Conservation (phyloP, 2,329 filamentous ascomycete genomes). For the Botrytis medusae region DNA sequence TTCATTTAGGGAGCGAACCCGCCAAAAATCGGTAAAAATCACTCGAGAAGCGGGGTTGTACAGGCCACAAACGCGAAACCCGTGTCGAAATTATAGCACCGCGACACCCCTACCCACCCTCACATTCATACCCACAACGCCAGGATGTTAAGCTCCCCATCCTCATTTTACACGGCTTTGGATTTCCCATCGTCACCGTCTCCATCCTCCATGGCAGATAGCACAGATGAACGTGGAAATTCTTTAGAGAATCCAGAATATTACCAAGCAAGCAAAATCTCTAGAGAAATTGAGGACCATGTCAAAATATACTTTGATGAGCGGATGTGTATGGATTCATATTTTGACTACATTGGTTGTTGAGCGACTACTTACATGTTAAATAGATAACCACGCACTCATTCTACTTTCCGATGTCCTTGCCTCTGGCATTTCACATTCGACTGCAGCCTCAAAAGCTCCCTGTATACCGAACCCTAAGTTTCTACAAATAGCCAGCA, state of each 20-base stretch:
- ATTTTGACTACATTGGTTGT: neutral
- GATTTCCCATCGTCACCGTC: neutral
- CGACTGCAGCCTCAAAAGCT: slow-evolving; percentile 43
- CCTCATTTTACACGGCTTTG: slow-evolving; percentile 12
- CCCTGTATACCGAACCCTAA: slow-evolving; percentile 67
- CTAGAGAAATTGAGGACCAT: slow-evolving; percentile 16
- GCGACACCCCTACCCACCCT: neutral
- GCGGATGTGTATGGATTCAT: slow-evolving; percentile 17
- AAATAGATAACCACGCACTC: slow-evolving; percentile 56
- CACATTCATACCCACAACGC: neutral
- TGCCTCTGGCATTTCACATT: slow-evolving; percentile 49
- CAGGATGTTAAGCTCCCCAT: slow-evolving; percentile 15
- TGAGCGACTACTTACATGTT: slow-evolving; percentile 10
- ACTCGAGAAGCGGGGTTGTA: neutral
- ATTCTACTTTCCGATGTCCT: slow-evolving; percentile 64
- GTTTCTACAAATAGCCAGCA: slow-evolving; percentile 75
- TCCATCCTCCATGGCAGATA: slow-evolving; percentile 9
- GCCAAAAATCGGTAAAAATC: neutral
- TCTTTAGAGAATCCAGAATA: neutral
- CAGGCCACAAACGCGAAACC: neutral
- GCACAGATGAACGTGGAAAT: neutral
- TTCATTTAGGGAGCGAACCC: neutral
- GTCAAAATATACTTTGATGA: slow-evolving; percentile 20
- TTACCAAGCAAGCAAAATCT: slow-evolving; percentile 7
- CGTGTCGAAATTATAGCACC: slow-evolving; percentile 3